Evolutionary conservation across 345 rosid genomes (phyloP), one percentile per base, ranked within the genome.

Genomic region (Eutrema yunnanense): DNA sequence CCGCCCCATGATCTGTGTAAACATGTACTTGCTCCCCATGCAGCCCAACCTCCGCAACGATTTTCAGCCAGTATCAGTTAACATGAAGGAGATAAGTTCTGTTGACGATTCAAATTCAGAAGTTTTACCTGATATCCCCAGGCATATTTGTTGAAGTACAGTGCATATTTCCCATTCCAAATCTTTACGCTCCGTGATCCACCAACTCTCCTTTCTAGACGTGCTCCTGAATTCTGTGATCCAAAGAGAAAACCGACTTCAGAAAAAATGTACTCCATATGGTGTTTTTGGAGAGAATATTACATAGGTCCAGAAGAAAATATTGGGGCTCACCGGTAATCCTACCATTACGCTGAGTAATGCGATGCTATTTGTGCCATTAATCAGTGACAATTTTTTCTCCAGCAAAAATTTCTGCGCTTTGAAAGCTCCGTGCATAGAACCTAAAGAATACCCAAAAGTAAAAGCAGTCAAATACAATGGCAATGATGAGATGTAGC

Each of bases 321-420:
- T 26, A 65, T 65, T 32, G 70, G 66, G 40, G 54, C 47, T 48
- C 84, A 89, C 96, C 88, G 96, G 97, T 79, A 88, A 78, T 59
- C 96, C 97, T 47, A 85, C 92, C 87, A 83, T 86, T 36, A 80
- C 94, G 27, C 97, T 92, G n/a, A 92, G 89, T 67, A 92, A 78
- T 67, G 97, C 83, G 72, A 92, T 65, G 49, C 81, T 48, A 81
- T 86, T 92, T 70, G 79, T 76, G 77, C 90, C 96, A 62, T 61
- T 67, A 3, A 10, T 72, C 70, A 89, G 70, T 77, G 84, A 65
- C 47, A 86, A 7, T 11, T 60, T 61, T 38, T 58, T 74, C 69
- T 80, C 81, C 4, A 88, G 78, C 54, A n/a, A 66, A 62, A 80
- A 78, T 40, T 48, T 78, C 69, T 74, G 65, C 29, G 34, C 67